Evolutionary conservation across 2,329 filamentous ascomycete genomes (phyloP).

Genomic region (Lachnellula arida): DNA sequence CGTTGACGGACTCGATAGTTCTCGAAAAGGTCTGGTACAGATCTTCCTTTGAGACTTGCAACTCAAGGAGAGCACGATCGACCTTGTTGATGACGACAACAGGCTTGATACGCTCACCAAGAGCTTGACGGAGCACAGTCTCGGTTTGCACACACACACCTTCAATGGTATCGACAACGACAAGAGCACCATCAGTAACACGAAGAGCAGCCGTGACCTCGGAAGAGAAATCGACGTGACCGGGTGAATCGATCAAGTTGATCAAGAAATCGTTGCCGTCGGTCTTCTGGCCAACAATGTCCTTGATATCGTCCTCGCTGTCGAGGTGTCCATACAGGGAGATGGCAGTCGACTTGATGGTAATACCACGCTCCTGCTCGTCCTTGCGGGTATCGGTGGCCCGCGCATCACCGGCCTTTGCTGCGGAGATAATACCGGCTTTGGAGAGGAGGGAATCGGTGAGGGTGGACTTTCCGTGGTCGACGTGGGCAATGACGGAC

Average conservation of each 20-base stretch:
- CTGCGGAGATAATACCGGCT: constrained; percentile 98
- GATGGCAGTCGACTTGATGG: constrained; percentile 99
- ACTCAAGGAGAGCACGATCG: constrained; percentile 97
- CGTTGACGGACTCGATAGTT: constrained; percentile 99
- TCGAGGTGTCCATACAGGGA: constrained; percentile 87
- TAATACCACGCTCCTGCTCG: constrained; percentile 99
- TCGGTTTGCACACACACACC: constrained; percentile 99
- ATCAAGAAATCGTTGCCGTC: constrained; percentile 97
- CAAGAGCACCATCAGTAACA: constrained; percentile 99
- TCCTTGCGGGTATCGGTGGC: constrained; percentile 96
- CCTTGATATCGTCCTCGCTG: constrained; percentile 84
- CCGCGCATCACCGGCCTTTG: constrained; percentile 92
- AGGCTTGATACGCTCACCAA: constrained; percentile 99
- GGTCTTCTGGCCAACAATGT: constrained; percentile 82
- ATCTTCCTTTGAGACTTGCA: constrained; percentile 98
- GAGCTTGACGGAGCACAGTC: constrained; percentile 97
- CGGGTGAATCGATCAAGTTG: constrained; percentile 99
- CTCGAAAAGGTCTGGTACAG: constrained; percentile 99
- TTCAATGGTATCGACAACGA: constrained; percentile 99
- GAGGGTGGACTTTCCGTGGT: constrained; percentile 99
- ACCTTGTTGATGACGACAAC: constrained; percentile 99
- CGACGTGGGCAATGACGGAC: constrained; percentile 99
- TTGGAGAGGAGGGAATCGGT: constrained; percentile 99
- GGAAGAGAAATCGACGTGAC: constrained; percentile 99
- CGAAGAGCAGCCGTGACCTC: constrained; percentile 98